Conservation (phyloP, 176 grass and related monocot genomes). For the Eragrostis nindensis region DNA sequence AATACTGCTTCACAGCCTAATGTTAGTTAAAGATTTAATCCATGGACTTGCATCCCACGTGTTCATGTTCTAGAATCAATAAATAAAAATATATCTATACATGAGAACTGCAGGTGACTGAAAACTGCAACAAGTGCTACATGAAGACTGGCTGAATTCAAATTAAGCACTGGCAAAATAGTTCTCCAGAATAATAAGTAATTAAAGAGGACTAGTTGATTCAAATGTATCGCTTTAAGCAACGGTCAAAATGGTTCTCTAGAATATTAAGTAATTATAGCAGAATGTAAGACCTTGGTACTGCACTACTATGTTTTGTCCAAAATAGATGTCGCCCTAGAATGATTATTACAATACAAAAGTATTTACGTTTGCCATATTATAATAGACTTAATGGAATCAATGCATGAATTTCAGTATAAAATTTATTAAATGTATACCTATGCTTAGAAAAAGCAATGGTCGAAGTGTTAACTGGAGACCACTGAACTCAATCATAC, state of each 20-base stretch:
- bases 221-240: slow-evolving; percentile 21
- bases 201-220: slow-evolving; percentile 20
- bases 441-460: slow-evolving; percentile 1
- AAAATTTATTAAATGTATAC: not conserved
- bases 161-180: not conserved
- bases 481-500: not conserved
- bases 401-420: not conserved
- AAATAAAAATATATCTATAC: not conserved
- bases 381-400: not conserved
- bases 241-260: slow-evolving; percentile 20
- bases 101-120: slow-evolving; percentile 11
- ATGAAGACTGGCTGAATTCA: not conserved
- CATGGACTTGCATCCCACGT: not conserved
- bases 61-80: slow-evolving; percentile 22
- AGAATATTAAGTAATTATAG: slow-evolving; percentile 21
- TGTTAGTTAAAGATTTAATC: slow-evolving; percentile 3
- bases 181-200: slow-evolving; percentile 20
- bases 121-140: slow-evolving; percentile 3
- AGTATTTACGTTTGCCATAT: not conserved
- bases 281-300: slow-evolving; percentile 10
- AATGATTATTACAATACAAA: not conserved
- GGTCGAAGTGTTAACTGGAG: not conserved
- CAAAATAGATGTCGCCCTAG: slow-evolving; percentile 17
- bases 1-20: slow-evolving; percentile 4
- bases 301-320: not conserved